A percentile compares a stretch with the other conserved stretches of the same genome.
phyloP scores from a whole-genome alignment of 257 asterid genomes.

The Thymus mandschuricus region DNA sequence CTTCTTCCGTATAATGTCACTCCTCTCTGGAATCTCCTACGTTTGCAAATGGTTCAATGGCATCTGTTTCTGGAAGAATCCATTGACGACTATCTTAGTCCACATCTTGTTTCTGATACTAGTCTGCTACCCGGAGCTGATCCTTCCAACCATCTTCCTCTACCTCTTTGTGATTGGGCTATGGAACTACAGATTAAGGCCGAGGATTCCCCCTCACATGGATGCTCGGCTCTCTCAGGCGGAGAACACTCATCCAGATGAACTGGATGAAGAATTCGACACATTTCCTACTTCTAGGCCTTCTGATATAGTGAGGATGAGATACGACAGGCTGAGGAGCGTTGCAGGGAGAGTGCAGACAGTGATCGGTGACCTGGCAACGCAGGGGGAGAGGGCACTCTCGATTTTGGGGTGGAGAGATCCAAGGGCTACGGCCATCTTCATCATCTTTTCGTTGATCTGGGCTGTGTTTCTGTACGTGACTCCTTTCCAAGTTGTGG shows the following conservation, averaged over 20 bases:
- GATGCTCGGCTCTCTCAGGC: slow-evolving; percentile 85
- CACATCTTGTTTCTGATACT: slow-evolving; percentile 70
- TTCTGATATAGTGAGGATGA: slow-evolving; percentile 59
- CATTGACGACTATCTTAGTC: slow-evolving; percentile 73
- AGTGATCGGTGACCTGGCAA: slow-evolving; percentile 80
- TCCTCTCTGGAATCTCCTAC: slow-evolving; percentile 60
- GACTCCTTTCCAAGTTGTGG: slow-evolving; percentile 80
- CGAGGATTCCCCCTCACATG: slow-evolving; percentile 82
- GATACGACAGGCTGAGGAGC: slow-evolving; percentile 71
- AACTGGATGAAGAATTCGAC: slow-evolving; percentile 84
- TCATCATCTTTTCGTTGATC: slow-evolving; percentile 62
- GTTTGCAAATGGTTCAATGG: slow-evolving; percentile 65
- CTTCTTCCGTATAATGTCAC: slow-evolving; percentile 71
- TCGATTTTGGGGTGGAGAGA: slow-evolving; percentile 87
- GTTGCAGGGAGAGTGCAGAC: slow-evolving; percentile 81
- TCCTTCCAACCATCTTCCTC: slow-evolving; percentile 79
- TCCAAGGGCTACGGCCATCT: slow-evolving; percentile 78
- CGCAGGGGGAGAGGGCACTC: slow-evolving; percentile 85
- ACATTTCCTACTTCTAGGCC: slow-evolving; percentile 70
- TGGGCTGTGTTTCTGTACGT: slow-evolving; percentile 77
- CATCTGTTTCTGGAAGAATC: slow-evolving; percentile 79
- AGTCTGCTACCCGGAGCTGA: slow-evolving; percentile 80
- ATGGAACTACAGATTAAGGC: slow-evolving; percentile 78
- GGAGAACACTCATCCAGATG: slow-evolving; percentile 68
- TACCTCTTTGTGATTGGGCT: slow-evolving; percentile 79